Conservation (phyloP, 2,329 filamentous ascomycete genomes). For the Drechslerella dactyloides region DNA sequence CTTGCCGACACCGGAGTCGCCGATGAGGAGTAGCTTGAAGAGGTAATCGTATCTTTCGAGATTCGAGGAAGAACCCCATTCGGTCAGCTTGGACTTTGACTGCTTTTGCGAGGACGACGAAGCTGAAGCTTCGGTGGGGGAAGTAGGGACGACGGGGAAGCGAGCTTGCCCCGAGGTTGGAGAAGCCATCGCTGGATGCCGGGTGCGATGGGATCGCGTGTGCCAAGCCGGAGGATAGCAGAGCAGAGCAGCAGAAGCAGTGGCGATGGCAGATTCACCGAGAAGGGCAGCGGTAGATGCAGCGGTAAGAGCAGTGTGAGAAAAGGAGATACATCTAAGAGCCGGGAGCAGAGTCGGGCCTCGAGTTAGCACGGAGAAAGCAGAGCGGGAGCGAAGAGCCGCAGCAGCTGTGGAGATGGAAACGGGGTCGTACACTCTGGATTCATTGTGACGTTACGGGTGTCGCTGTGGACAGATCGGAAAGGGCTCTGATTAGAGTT, state of each 20-base stretch:
- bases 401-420: constrained; percentile 7
- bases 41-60: constrained; percentile 95
- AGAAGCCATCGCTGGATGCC: constrained; percentile 27
- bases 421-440: constrained; percentile 46
- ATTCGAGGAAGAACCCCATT: constrained; percentile 18
- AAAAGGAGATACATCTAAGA: constrained; percentile 43
- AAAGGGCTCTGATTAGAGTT: constrained; percentile 51
- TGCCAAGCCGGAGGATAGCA: constrained; percentile 19
- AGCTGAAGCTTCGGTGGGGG: constrained; percentile 18
- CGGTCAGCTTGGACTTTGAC: constrained; percentile 24
- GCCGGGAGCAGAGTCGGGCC: constrained; percentile 3
- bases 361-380: constrained; percentile 28
- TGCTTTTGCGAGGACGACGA: constrained; percentile 4
- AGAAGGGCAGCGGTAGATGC: constrained; percentile 20
- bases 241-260: constrained; percentile 18
- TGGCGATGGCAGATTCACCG: constrained; percentile 1
- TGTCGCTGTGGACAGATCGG: constrained; percentile 20
- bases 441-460: constrained; percentile 43
- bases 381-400: neutral
- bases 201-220: constrained; percentile 20
- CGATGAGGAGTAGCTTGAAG: constrained; percentile 99
- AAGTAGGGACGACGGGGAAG: constrained; percentile 38
- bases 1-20: constrained; percentile 99
- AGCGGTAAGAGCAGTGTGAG: constrained; percentile 21
- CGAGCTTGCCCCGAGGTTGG: constrained; percentile 40